Percentiles rank a stretch among this genome's conserved stretches.
Conservation (phyloP, 2,329 filamentous ascomycete species). For the Stemphylium vesicarium region DNA sequence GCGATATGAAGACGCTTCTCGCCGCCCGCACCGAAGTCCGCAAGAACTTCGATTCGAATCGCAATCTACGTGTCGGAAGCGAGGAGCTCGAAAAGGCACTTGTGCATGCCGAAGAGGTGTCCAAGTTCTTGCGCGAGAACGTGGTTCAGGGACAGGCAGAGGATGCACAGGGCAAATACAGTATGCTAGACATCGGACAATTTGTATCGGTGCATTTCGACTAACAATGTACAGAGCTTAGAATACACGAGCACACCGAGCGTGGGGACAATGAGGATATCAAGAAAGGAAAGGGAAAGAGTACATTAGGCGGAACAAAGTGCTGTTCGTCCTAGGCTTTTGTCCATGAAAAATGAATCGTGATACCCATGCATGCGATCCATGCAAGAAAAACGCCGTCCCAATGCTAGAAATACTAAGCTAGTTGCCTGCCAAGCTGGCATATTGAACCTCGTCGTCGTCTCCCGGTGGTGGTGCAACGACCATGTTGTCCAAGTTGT, state of each 20-base stretch:
- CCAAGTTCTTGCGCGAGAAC: conserved; percentile 79
- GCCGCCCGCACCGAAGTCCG: conserved; percentile 78
- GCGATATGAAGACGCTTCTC: conserved; percentile 70
- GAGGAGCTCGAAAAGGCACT: conserved; percentile 70
- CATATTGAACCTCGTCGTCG: conserved; percentile 80
- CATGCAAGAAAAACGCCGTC: conserved; percentile 32
- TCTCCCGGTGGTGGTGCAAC: conserved; percentile 81
- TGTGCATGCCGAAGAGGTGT: conserved; percentile 81
- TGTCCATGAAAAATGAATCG: conserved; percentile 29
- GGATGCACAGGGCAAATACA: conserved; percentile 60
- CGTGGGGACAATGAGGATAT: conserved; percentile 91
- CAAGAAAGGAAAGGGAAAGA: conserved; percentile 64
- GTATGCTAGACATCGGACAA: conserved; percentile 59
- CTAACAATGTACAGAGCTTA: conserved; percentile 65
- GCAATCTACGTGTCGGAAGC: conserved; percentile 63
- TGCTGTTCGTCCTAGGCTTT: conserved; percentile 48
- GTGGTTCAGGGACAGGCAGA: conserved; percentile 78
- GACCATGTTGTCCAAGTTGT: conserved; percentile 52
- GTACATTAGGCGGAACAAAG: conserved; percentile 46
- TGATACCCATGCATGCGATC: conserved; percentile 39
- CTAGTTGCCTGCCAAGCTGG: conserved; percentile 81
- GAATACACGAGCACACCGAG: conserved; percentile 91
- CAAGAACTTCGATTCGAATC: conserved; percentile 72
- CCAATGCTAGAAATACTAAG: conserved; percentile 23
- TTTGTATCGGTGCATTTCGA: not conserved